A percentile compares a stretch with the other conserved stretches of the same genome.
Conservation (phyloP, 2,329 filamentous ascomycete species). For the Cadophora gregata region DNA sequence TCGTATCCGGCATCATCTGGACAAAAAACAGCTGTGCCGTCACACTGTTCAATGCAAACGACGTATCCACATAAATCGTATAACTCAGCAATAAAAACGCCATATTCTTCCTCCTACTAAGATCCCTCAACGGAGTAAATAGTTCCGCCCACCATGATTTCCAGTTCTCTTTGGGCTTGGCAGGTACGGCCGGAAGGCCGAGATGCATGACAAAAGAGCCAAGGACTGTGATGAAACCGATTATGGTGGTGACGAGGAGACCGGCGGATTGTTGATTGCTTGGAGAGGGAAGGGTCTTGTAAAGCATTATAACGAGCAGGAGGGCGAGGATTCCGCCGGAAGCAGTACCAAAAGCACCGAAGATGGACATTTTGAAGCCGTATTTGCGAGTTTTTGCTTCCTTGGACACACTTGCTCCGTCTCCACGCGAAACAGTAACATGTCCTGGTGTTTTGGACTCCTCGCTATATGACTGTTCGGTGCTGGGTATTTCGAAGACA, state of each 20-base stretch:
- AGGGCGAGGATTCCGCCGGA: slow-evolving; percentile 10
- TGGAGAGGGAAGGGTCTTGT: slow-evolving; percentile 1
- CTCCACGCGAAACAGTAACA: neutral
- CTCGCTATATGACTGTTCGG: slow-evolving; percentile 3
- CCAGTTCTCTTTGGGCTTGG: slow-evolving; percentile 7
- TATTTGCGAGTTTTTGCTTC: slow-evolving; percentile 2
- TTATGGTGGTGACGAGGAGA: slow-evolving; percentile 13
- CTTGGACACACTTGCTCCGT: neutral
- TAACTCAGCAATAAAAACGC: slow-evolving; percentile 5
- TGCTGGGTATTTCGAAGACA: neutral
- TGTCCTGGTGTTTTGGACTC: slow-evolving; percentile 7
- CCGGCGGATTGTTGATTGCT: slow-evolving; percentile 2
- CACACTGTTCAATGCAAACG: slow-evolving; percentile 10
- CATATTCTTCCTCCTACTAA: slow-evolving; percentile 16
- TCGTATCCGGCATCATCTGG: slow-evolving; percentile 2
- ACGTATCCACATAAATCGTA: slow-evolving; percentile 16
- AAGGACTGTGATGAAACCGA: slow-evolving; percentile 15
- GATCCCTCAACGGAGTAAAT: slow-evolving; percentile 12
- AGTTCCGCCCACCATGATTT: slow-evolving; percentile 18
- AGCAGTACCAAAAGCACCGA: neutral
- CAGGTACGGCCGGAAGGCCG: slow-evolving; percentile 8
- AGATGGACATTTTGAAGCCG: slow-evolving; percentile 20
- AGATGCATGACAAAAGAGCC: slow-evolving; percentile 9
- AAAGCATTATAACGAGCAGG: slow-evolving; percentile 13
- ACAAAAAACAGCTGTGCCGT: slow-evolving; percentile 13